Evolutionary conservation across 345 rosid genomes (phyloP).

Genomic region (Chamaenerion angustifolium): DNA sequence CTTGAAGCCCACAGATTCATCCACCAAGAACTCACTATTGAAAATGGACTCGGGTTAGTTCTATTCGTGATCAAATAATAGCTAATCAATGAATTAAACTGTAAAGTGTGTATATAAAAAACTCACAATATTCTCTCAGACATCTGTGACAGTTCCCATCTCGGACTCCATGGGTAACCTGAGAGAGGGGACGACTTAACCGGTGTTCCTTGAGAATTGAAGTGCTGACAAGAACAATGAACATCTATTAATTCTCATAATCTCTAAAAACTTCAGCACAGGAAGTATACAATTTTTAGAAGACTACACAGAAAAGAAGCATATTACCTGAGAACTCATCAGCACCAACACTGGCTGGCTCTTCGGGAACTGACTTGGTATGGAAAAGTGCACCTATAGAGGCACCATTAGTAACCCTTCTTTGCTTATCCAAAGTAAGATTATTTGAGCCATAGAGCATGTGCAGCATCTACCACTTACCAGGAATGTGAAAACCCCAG

Average conservation of each 20-base stretch:
- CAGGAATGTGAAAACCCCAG: conserved; percentile 69
- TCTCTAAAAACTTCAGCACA: no score
- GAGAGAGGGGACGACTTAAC: conserved; percentile 43
- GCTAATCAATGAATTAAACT: background rate
- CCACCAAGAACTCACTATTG: conserved; percentile 56
- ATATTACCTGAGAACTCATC: conserved; percentile 68
- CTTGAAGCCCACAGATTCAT: conserved; percentile 69
- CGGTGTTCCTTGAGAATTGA: conserved; percentile 40
- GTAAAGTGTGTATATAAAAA: background rate
- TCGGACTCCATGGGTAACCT: conserved; percentile 95
- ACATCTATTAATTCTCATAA: background rate
- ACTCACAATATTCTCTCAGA: conserved; percentile 75
- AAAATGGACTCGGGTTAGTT: background rate
- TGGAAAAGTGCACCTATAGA: conserved; percentile 51
- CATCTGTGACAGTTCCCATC: conserved; percentile 78
- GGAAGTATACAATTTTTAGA: no score
- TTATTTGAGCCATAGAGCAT: background rate
- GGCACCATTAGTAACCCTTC: conserved; percentile 1
- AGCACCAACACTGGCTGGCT: conserved; percentile 67
- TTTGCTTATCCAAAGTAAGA: background rate
- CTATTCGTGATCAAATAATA: background rate
- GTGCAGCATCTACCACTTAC: conserved; percentile 19
- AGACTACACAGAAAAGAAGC: background rate
- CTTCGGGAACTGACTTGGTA: conserved; percentile 77
- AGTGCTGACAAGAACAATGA: conserved; percentile 32